A percentile compares a stretch with the other conserved stretches of the same genome.
phyloP scores from a whole-genome alignment of 306 rosid genomes.

The Begonia masoniana region DNA sequence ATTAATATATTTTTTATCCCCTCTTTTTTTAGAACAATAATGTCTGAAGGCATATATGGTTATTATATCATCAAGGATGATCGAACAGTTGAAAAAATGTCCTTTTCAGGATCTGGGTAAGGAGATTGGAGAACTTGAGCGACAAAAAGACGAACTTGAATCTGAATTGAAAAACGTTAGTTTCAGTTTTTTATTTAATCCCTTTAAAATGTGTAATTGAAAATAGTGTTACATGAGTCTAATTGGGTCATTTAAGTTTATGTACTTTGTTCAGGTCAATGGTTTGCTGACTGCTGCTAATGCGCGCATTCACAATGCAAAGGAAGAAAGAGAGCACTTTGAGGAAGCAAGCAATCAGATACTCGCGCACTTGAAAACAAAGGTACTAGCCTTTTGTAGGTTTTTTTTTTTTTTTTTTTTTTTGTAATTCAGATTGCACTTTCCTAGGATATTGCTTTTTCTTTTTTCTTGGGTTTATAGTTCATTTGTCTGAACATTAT shows the following conservation, averaged over 20 bases:
- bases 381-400: constrained; percentile 31
- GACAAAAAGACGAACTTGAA: constrained; percentile 64
- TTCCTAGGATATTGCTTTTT: background rate
- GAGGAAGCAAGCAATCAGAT: constrained; percentile 77
- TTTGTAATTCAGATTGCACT: background rate
- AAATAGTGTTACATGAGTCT: no score
- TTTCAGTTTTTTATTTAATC: constrained; percentile 3
- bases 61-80: constrained; percentile 5
- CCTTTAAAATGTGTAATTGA: background rate
- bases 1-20: background rate
- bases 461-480: background rate
- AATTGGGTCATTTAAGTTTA: background rate
- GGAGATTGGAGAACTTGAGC: constrained; percentile 65
- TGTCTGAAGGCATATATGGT: background rate
- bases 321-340: constrained; percentile 82
- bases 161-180: constrained; percentile 49
- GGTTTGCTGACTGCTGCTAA: constrained; percentile 34
- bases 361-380: constrained; percentile 47
- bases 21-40: no score
- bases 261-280: constrained; percentile 39
- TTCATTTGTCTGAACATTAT: constrained; percentile 13
- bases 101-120: constrained; percentile 54
- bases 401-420: background rate
- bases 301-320: constrained; percentile 60
- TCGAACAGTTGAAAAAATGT: constrained; percentile 6